These are phyloP conservation scores for Termitomyces heimii DNA, from an alignment of 768 basidiomycete species.

Conservation along the genomic window DNA sequence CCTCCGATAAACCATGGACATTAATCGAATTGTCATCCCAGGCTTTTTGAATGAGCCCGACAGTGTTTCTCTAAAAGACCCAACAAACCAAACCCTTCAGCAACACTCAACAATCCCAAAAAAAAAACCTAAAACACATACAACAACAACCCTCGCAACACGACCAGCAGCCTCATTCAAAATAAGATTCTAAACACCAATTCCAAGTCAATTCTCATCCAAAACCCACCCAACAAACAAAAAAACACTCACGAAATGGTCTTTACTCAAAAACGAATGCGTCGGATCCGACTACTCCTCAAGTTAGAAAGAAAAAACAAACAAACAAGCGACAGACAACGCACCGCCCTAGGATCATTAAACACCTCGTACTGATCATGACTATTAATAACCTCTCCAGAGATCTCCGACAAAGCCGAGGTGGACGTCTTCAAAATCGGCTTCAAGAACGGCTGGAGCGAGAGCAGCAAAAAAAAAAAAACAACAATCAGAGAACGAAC, in stretches of 20 bases:
- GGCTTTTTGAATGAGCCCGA: slow-evolving; percentile 64
- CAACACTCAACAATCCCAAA: too few relatives aligned
- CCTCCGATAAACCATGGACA: slow-evolving; percentile 50
- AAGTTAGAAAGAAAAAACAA: neutral
- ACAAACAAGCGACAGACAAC: slow-evolving; percentile 13
- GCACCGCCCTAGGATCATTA: slow-evolving; percentile 72
- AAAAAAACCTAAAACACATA: slow-evolving; percentile 33
- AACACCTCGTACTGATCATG: slow-evolving; percentile 87
- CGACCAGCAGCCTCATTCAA: slow-evolving; percentile 81
- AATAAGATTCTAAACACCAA: slow-evolving; percentile 53
- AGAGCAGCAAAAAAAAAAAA: neutral
- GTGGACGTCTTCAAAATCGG: slow-evolving; percentile 73
- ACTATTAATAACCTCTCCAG: slow-evolving; percentile 72
- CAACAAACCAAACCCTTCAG: too few relatives aligned
- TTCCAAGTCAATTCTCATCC: neutral
- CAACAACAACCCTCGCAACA: slow-evolving; percentile 64
- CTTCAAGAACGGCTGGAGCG: slow-evolving; percentile 67
- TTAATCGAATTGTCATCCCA: slow-evolving; percentile 73
- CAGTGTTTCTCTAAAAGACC: slow-evolving; percentile 60
- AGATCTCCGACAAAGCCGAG: slow-evolving; percentile 50
- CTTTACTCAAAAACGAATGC: slow-evolving; percentile 85
- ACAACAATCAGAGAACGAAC: too few relatives aligned
- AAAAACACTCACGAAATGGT: slow-evolving; percentile 66
- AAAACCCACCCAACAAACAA: neutral
- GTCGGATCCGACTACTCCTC: slow-evolving; percentile 71